phyloP scores from a whole-genome alignment of 768 basidiomycete genomes.

The Podaxis sp. region DNA sequence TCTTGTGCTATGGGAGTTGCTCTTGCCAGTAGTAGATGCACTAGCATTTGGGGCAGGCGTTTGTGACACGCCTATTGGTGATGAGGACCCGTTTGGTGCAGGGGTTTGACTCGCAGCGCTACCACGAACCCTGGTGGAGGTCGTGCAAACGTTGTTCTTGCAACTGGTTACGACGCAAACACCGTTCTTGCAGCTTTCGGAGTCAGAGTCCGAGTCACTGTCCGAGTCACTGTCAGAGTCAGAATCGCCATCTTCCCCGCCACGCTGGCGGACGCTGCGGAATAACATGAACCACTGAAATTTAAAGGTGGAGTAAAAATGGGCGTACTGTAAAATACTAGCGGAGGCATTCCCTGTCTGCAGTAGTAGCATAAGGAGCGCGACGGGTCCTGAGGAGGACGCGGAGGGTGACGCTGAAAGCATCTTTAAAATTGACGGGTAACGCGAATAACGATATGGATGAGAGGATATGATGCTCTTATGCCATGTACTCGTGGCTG shows the following conservation, averaged over 20 bases:
- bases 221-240: slow-evolving; percentile 18
- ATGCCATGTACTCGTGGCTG: slow-evolving; percentile 6
- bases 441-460: background rate
- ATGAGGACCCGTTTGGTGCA: slow-evolving; percentile 2
- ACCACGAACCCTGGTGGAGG: background rate
- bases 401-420: background rate
- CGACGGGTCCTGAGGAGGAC: background rate
- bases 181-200: slow-evolving; percentile 7
- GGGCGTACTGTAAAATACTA: slow-evolving; percentile 1
- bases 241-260: slow-evolving; percentile 7
- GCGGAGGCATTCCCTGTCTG: slow-evolving; percentile 6
- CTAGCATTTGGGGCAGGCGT: background rate
- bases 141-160: slow-evolving; percentile 8
- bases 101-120: slow-evolving; percentile 1
- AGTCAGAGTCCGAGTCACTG: slow-evolving; percentile 14
- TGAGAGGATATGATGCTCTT: background rate
- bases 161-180: slow-evolving; percentile 8
- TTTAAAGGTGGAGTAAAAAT: background rate
- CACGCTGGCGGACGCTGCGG: background rate
- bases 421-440: background rate
- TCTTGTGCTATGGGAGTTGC: background rate
- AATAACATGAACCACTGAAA: background rate
- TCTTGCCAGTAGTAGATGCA: background rate
- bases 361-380: slow-evolving; percentile 2
- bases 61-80: background rate